A percentile compares a stretch with the other conserved stretches of the same genome.
Evolutionary conservation across 805 yeast genomes (phyloP).

Genomic region (Komagataella pastoris): DNA sequence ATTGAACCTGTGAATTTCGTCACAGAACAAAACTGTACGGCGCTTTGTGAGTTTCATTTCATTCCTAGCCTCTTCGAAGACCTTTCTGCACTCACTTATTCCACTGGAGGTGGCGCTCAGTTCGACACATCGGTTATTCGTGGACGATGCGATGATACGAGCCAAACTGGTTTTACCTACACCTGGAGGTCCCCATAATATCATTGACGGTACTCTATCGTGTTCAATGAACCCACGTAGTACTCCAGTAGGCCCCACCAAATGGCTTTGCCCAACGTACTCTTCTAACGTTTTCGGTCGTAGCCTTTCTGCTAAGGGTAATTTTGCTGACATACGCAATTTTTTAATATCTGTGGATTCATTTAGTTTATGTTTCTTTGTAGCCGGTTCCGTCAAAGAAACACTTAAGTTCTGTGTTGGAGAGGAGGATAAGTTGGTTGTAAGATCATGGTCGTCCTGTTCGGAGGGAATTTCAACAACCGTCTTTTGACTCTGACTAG

Average conservation of each 20-base stretch:
- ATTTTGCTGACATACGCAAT: slow-evolving; percentile 10
- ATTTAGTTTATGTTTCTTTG: slow-evolving; percentile 2
- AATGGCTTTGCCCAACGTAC: slow-evolving; percentile 77
- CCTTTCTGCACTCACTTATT: slow-evolving; percentile 47
- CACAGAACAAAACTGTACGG: slow-evolving; percentile 67
- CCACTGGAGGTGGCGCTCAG: slow-evolving; percentile 75
- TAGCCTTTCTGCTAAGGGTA: slow-evolving; percentile 66
- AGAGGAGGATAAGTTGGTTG: background rate
- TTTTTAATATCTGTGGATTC: slow-evolving; percentile 8
- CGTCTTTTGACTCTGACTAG: background rate
- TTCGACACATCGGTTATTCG: slow-evolving; percentile 53
- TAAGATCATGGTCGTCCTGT: background rate
- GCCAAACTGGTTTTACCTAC: slow-evolving; percentile 82
- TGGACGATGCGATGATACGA: slow-evolving; percentile 39
- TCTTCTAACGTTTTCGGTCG: slow-evolving; percentile 63
- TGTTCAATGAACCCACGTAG: slow-evolving; percentile 49
- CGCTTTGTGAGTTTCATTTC: slow-evolving; percentile 33
- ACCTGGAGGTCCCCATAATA: slow-evolving; percentile 94
- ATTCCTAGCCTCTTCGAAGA: slow-evolving; percentile 36
- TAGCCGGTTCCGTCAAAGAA: background rate
- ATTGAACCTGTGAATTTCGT: slow-evolving; percentile 85
- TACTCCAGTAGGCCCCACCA: slow-evolving; percentile 54
- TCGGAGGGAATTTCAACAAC: background rate
- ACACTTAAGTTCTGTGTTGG: background rate
- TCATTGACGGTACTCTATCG: slow-evolving; percentile 71